Base-by-base conservation (phyloP, 768 basidiomycete species). In the Collybia mongolica region DNA sequence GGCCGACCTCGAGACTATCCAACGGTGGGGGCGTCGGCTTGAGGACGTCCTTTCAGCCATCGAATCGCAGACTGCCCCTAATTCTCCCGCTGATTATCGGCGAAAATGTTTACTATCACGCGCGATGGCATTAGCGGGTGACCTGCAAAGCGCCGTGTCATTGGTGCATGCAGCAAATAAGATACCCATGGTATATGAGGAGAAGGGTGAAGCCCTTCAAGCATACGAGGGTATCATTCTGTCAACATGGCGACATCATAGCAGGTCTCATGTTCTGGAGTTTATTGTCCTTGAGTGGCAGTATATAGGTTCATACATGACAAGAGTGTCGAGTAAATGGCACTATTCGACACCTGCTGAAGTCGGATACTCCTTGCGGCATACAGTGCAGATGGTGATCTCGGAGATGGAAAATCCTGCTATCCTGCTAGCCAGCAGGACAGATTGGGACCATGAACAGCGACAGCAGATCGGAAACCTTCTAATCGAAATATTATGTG, bases 201-300 rank as follows among this genome's bases (percentile, higher is more conserved):
- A 65, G 36, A 63, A 53, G 15, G 52, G 42, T 7, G 49, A 55
- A 4, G 51, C 62, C 29, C 49, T 65, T 7, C 58, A 53, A 51
- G 69, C 67, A 6, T 78, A 73, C 53, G 65, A 70, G 32, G 60
- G 65, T 36, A 57, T 81, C 9, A 44, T 77, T 32, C 59, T 64
- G 12, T 71, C 72, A 14, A 65, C 66, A 19, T 64, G 64, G 22
- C 61, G 65, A 17, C 67, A 66, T 49, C 62, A 60, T 22, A 70
- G 66, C 41, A 54, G 68, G 17, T 18, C 55, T 4, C 60, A 60
- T 6, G 70, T 69, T 6, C 57, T 82, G 29, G 67, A 73, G 41
- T 62, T 73, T 23, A 53, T 80, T n/a, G 52, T 72, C 29, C 55
- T 59, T 26, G 67, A 80, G 28, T 76, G 74, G 74, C 45, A 50